Evolutionary conservation across 106 monocot genomes (phyloP).

Genomic region (Hemerocallis citrina): DNA sequence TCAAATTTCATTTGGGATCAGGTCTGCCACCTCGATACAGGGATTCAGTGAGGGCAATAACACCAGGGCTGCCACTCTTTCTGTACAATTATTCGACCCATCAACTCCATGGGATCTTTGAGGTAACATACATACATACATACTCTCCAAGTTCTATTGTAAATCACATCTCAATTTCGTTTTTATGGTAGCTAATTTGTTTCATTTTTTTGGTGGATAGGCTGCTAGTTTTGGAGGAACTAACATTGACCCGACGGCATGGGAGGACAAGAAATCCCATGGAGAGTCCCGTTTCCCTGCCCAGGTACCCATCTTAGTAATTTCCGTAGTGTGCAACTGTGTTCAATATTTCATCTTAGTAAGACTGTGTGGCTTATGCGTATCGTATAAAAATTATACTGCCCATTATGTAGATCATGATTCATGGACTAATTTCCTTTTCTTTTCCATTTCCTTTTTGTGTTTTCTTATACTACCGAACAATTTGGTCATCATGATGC

Average conservation of each 20-base stretch:
- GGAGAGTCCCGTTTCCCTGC: constrained; percentile 98
- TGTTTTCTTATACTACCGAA: too few species aligned
- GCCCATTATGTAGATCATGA: too few species aligned
- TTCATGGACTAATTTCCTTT: neutral
- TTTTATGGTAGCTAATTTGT: neutral
- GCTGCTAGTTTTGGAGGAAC: constrained; percentile 97
- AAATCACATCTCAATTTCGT: neutral
- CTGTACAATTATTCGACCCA: constrained; percentile 97
- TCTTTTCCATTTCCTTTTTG: too few species aligned
- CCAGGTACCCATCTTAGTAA: constrained; percentile 36
- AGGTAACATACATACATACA: constrained; percentile 42
- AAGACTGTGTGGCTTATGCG: too few species aligned
- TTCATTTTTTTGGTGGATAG: constrained; percentile 15
- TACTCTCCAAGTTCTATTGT: neutral
- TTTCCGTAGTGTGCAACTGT: too few species aligned
- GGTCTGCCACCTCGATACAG: constrained; percentile 86
- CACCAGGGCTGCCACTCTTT: constrained; percentile 91
- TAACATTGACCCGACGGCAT: constrained; percentile 87
- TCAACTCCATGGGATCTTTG: constrained; percentile 89
- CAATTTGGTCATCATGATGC: too few species aligned
- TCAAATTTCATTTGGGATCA: constrained; percentile 9
- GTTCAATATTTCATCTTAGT: too few species aligned
- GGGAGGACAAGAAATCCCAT: constrained; percentile 92
- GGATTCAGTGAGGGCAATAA: constrained; percentile 86
- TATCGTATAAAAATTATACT: too few species aligned